Percentiles rank a stretch among this genome's conserved stretches.
phyloP scores from a whole-genome alignment of 495 filamentous ascomycete genomes.

The Aspergillus ellipticus region DNA sequence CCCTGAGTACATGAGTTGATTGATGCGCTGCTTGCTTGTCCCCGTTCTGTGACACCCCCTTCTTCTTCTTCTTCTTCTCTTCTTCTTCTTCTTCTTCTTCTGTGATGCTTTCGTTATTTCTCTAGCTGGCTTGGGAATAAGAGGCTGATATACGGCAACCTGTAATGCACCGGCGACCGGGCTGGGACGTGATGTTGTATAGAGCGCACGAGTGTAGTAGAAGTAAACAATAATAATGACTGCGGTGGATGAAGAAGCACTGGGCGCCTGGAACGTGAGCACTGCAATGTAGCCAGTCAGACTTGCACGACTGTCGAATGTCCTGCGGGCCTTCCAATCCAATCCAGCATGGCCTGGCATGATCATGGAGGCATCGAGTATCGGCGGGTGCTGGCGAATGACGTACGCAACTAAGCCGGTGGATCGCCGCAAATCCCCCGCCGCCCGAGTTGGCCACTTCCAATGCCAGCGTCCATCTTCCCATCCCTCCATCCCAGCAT shows the following conservation, averaged over 20 bases:
- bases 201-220: background rate
- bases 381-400: background rate
- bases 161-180: background rate
- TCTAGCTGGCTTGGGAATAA: conserved; percentile 6
- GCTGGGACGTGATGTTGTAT: background rate
- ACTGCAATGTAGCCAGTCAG: too few relatives aligned
- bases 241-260: background rate
- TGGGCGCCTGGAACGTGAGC: too few relatives aligned
- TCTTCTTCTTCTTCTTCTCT: background rate
- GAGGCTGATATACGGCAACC: conserved; percentile 2
- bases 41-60: background rate
- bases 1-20: conserved; percentile 7
- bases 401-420: background rate
- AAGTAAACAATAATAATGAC: background rate
- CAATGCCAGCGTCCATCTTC: background rate
- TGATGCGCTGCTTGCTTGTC: background rate
- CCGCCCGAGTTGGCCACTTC: conserved; percentile 9
- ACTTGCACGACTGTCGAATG: too few relatives aligned
- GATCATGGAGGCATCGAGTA: too few relatives aligned
- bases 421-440: conserved; percentile 1
- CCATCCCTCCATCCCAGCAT: conserved; percentile 4
- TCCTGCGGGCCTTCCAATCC: too few relatives aligned
- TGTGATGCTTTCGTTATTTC: conserved; percentile 2
- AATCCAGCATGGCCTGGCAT: too few relatives aligned
- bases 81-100: background rate